phyloP scores from a whole-genome alignment of 2,329 filamentous ascomycete genomes.

The Microcyclosporella mali region DNA sequence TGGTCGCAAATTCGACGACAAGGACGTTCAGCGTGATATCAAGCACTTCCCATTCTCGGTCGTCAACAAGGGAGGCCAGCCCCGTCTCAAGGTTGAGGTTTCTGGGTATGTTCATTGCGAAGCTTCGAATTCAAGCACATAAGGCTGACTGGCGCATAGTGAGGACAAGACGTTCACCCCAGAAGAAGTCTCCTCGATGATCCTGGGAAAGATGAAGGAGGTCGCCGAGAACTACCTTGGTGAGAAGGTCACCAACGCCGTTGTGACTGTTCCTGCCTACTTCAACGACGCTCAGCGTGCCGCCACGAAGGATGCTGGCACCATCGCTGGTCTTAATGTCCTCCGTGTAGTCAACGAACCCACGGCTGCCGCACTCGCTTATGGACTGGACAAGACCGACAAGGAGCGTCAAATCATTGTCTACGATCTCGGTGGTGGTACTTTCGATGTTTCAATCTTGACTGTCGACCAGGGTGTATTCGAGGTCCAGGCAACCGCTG shows the following conservation, averaged over 20 bases:
- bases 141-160: slow-evolving; percentile 20
- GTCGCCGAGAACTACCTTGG: slow-evolving; percentile 88
- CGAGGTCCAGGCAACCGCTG: slow-evolving; percentile 98
- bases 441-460: slow-evolving; percentile 96
- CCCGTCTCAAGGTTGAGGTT: slow-evolving; percentile 70
- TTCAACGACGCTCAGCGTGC: slow-evolving; percentile 99
- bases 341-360: slow-evolving; percentile 98
- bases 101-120: slow-evolving; percentile 38
- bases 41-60: slow-evolving; percentile 99
- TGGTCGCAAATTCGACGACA: slow-evolving; percentile 49
- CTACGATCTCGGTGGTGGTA: slow-evolving; percentile 97
- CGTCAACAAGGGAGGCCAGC: slow-evolving; percentile 82
- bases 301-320: slow-evolving; percentile 95
- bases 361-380: slow-evolving; percentile 89
- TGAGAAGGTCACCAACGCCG: slow-evolving; percentile 88
- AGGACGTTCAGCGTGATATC: slow-evolving; percentile 83
- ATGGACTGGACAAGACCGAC: slow-evolving; percentile 87
- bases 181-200: slow-evolving; percentile 75
- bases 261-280: slow-evolving; percentile 95
- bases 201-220: slow-evolving; percentile 89
- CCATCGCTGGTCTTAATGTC: slow-evolving; percentile 92
- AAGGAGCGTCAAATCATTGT: slow-evolving; percentile 79
- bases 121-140: background rate
- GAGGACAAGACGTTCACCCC: slow-evolving; percentile 68
- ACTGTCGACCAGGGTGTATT: slow-evolving; percentile 98